A percentile compares a stretch with the other conserved stretches of the same genome.
Conservation (phyloP, 768 basidiomycete genomes). For the Amanita pseudoporphyria region DNA sequence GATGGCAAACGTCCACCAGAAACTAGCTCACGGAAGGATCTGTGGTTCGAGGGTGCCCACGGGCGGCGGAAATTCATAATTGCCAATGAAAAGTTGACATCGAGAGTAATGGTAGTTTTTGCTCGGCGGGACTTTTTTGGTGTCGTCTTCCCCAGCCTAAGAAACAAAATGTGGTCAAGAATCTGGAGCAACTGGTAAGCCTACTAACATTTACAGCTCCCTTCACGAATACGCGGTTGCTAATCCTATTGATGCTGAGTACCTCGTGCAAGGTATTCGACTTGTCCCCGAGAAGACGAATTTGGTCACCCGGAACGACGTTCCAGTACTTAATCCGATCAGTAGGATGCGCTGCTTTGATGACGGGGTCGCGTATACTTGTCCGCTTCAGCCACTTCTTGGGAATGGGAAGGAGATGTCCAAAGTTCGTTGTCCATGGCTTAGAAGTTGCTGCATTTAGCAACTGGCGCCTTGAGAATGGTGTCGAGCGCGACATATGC, state of each 20-base stretch:
- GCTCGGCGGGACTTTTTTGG: conserved; percentile 24
- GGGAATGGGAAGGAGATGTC: conserved; percentile 56
- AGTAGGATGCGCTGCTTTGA: conserved; percentile 49
- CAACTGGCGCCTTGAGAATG: conserved; percentile 27
- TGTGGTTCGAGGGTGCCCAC: conserved; percentile 25
- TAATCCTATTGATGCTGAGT: conserved; percentile 60
- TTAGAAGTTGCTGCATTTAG: conserved; percentile 37
- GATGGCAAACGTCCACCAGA: conserved; percentile 1
- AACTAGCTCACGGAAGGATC: conserved; percentile 36
- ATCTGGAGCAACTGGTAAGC: neutral
- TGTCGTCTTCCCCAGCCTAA: conserved; percentile 15
- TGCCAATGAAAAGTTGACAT: conserved; percentile 71
- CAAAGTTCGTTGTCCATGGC: conserved; percentile 57
- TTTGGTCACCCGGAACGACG: conserved; percentile 74
- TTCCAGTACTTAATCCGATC: conserved; percentile 85
- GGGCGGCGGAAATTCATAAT: conserved; percentile 47
- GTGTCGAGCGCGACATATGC: conserved; percentile 18
- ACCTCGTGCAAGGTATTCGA: conserved; percentile 58
- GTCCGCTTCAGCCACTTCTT: conserved; percentile 38
- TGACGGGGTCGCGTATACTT: conserved; percentile 32
- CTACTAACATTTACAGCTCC: conserved; percentile 27
- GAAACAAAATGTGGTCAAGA: neutral
- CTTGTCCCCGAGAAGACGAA: conserved; percentile 60
- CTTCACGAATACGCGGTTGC: conserved; percentile 55
- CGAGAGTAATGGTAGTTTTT: conserved; percentile 66